These are phyloP conservation scores for Vigna trinervia DNA, from an alignment of 306 rosid species.

Conservation along the genomic window DNA sequence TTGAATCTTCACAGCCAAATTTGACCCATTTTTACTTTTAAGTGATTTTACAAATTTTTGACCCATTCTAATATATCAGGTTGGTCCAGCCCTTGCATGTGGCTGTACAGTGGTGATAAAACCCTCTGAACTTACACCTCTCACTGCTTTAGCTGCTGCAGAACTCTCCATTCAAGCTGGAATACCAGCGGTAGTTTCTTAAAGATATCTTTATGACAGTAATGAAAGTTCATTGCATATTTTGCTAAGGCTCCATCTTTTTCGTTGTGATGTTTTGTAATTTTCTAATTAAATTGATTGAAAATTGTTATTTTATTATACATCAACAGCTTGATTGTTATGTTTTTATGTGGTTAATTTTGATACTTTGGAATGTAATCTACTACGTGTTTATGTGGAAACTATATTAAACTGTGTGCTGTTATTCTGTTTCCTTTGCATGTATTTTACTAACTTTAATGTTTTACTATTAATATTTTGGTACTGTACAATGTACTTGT, in stretches of 20 bases:
- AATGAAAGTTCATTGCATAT: constrained; percentile 12
- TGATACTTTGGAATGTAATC: constrained; percentile 26
- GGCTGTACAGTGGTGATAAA: constrained; percentile 96
- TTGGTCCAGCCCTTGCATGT: constrained; percentile 99
- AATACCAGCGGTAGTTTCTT: constrained; percentile 81
- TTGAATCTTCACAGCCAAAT: constrained; percentile 36
- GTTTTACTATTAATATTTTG: background rate
- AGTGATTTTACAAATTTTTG: constrained; percentile 24
- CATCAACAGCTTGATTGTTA: constrained; percentile 25
- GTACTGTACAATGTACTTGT: constrained; percentile 9
- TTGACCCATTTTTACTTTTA: constrained; percentile 34
- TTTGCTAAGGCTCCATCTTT: constrained; percentile 12
- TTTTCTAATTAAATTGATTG: constrained; percentile 9
- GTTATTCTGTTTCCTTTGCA: constrained; percentile 24
- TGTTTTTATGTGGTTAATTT: constrained; percentile 10
- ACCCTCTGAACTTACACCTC: constrained; percentile 97
- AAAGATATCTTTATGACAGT: background rate
- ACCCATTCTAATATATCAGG: constrained; percentile 57
- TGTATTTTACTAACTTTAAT: constrained; percentile 14
- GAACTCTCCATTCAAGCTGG: constrained; percentile 97
- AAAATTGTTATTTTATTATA: constrained; percentile 9
- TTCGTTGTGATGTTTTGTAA: constrained; percentile 7
- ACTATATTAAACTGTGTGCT: background rate
- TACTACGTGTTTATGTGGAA: background rate
- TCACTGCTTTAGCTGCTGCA: constrained; percentile 97